Conservation (phyloP, 768 basidiomycete genomes). For the Rhodotorula taiwanensis region DNA sequence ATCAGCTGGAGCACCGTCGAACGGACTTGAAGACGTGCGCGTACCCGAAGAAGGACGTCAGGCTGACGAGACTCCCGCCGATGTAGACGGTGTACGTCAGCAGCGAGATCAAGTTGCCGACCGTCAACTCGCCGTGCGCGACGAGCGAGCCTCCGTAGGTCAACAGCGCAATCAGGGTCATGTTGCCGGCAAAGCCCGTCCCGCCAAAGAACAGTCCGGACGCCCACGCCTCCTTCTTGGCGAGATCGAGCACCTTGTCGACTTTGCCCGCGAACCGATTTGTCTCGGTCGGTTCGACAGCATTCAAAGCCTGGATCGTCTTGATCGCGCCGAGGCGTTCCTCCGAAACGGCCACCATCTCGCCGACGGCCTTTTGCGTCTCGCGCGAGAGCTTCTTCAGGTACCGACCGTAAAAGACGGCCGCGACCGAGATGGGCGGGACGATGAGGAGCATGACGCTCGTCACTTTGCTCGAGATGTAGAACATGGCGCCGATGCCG, state of each 20-base stretch:
- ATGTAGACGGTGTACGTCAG: constrained; percentile 87
- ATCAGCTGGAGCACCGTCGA: no score
- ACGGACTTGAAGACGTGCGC: constrained; percentile 22
- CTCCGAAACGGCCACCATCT: constrained; percentile 64
- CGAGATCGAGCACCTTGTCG: constrained; percentile 62
- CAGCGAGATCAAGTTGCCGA: constrained; percentile 83
- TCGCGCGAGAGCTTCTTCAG: constrained; percentile 80
- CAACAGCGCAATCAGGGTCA: constrained; percentile 76
- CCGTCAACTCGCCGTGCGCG: constrained; percentile 74
- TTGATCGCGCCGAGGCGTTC: constrained; percentile 81
- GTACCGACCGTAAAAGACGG: constrained; percentile 96
- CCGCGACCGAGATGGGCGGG: constrained; percentile 55
- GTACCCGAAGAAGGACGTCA: constrained; percentile 14
- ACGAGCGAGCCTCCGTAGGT: constrained; percentile 94
- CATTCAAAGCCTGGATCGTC: constrained; percentile 88
- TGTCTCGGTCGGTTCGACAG: constrained; percentile 63
- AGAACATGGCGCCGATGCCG: constrained; percentile 96
- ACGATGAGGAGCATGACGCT: constrained; percentile 83
- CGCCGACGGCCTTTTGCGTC: constrained; percentile 90
- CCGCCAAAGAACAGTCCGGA: constrained; percentile 76
- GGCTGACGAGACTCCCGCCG: constrained; percentile 47
- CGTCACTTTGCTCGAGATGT: constrained; percentile 72
- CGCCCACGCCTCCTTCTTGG: constrained; percentile 78
- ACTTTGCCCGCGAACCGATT: constrained; percentile 62
- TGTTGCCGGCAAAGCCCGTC: constrained; percentile 64